These are phyloP conservation scores for Solanum phureja DNA, from an alignment of 257 asterid genomes.

Conservation along the genomic window DNA sequence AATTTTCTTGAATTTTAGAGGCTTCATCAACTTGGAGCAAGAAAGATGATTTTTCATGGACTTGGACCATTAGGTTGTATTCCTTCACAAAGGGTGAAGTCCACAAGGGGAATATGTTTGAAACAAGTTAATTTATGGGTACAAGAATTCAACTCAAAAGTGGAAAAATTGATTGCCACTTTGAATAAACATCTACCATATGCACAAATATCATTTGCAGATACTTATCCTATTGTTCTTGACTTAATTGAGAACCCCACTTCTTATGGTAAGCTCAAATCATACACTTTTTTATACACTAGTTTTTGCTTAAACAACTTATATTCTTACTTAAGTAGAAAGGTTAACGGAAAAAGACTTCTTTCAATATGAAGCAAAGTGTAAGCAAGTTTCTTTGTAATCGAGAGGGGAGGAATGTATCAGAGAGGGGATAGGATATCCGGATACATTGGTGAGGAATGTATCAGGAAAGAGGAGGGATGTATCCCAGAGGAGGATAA, in stretches of 20 bases:
- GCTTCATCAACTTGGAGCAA: slow-evolving; percentile 59
- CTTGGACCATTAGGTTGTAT: slow-evolving; percentile 76
- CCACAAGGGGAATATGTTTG: slow-evolving; percentile 43
- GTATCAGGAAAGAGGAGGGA: too few species aligned
- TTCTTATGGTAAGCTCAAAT: slow-evolving; percentile 35
- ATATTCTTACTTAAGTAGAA: background rate
- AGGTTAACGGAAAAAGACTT: background rate
- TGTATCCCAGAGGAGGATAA: too few species aligned
- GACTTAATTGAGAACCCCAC: slow-evolving; percentile 59
- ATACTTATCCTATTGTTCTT: slow-evolving; percentile 44
- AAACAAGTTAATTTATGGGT: slow-evolving; percentile 58
- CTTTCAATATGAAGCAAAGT: too few species aligned
- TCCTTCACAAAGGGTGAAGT: slow-evolving; percentile 66
- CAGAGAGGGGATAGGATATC: fast-evolving
- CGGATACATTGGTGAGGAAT: too few species aligned
- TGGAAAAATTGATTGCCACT: slow-evolving; percentile 14
- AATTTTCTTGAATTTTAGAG: slow-evolving; percentile 19
- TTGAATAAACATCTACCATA: slow-evolving; percentile 50
- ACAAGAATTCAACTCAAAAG: slow-evolving; percentile 58
- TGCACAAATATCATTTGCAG: slow-evolving; percentile 48
- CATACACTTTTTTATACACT: background rate
- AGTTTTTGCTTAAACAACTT: background rate
- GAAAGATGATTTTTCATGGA: slow-evolving; percentile 65
- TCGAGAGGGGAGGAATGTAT: fast-evolving
- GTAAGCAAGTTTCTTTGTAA: background rate